Evolutionary conservation across 106 monocot genomes (phyloP).

Genomic region (Allium sativum): DNA sequence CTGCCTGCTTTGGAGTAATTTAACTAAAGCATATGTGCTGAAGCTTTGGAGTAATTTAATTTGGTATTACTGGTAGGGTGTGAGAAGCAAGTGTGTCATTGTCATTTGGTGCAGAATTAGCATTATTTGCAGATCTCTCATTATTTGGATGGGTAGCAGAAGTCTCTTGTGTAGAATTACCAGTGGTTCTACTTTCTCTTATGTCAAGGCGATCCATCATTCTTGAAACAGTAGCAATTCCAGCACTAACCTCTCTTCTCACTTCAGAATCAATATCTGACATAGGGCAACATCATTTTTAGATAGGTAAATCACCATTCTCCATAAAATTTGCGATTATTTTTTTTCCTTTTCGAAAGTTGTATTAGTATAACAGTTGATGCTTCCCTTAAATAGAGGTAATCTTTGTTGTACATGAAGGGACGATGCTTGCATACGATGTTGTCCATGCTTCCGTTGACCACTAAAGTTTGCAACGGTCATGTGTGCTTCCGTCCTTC

Average conservation of each 20-base stretch:
- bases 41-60: constrained; percentile 6
- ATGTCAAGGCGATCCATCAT: constrained; percentile 66
- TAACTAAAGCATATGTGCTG: neutral
- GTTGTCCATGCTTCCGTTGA: too few relatives aligned
- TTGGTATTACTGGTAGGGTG: constrained; percentile 22
- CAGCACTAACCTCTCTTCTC: constrained; percentile 62
- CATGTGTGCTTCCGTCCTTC: too few relatives aligned
- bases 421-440: too few relatives aligned
- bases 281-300: too few relatives aligned
- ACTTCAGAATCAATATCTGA: constrained; percentile 56
- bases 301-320: too few relatives aligned
- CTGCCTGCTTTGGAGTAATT: too few relatives aligned
- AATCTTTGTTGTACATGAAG: too few relatives aligned
- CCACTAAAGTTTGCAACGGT: too few relatives aligned
- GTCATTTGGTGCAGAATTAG: constrained; percentile 15
- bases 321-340: too few relatives aligned
- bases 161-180: constrained; percentile 8
- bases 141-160: constrained; percentile 11
- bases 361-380: too few relatives aligned
- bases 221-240: constrained; percentile 60
- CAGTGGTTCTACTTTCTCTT: constrained; percentile 24
- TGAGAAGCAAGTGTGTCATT: constrained; percentile 19
- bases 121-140: constrained; percentile 10
- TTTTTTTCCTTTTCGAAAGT: too few relatives aligned
- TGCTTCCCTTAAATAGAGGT: too few relatives aligned